Conservation (phyloP, 2,329 filamentous ascomycete species). For the Botryotinia globosa region DNA sequence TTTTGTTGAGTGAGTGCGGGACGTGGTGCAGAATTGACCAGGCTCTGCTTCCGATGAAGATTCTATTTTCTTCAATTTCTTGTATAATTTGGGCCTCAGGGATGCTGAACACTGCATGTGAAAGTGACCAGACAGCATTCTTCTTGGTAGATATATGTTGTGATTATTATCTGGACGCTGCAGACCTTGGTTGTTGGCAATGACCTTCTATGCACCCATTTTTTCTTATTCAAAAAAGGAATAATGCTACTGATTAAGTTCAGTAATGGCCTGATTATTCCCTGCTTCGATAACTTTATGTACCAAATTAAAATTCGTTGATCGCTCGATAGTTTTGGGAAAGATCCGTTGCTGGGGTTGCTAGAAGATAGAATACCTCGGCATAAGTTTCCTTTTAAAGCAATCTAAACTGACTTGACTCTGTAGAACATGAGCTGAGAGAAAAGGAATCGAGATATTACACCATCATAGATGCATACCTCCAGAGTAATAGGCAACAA, state of each 20-base stretch:
- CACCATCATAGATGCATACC: background rate
- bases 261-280: conserved; percentile 13
- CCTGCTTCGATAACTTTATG: background rate
- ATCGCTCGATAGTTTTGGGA: background rate
- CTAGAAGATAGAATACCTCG: conserved; percentile 3
- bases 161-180: background rate
- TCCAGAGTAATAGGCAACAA: background rate
- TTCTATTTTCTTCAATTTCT: background rate
- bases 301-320: background rate
- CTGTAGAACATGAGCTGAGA: conserved; percentile 4
- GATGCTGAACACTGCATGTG: conserved; percentile 3
- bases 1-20: conserved; percentile 9
- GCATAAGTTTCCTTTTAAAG: background rate
- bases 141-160: conserved; percentile 13
- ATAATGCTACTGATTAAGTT: background rate
- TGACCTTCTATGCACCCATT: background rate
- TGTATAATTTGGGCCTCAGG: background rate
- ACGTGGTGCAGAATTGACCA: conserved; percentile 7
- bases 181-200: conserved; percentile 8
- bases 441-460: background rate
- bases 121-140: conserved; percentile 3
- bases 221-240: background rate
- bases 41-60: conserved; percentile 5
- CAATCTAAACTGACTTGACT: background rate
- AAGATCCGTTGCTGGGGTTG: conserved; percentile 11